Evolutionary conservation across 2,329 filamentous ascomycete genomes (phyloP).

Genomic region (Claviceps quebecensis): DNA sequence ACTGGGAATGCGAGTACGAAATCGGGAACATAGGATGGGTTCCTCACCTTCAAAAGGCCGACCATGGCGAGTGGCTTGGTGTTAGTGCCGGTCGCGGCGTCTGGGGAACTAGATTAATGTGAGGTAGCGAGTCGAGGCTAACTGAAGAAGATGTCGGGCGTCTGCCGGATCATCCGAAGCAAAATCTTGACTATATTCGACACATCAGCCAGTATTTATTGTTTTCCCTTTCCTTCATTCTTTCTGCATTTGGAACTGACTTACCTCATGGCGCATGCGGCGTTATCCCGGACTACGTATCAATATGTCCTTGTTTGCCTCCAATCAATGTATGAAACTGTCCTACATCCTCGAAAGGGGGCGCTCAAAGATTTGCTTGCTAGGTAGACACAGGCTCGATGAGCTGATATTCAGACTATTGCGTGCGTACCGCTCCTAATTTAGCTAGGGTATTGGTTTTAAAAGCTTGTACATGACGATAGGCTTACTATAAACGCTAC

Average conservation of each 20-base stretch:
- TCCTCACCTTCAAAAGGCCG: conserved; percentile 52
- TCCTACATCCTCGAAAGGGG: too few relatives aligned
- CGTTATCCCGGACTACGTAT: background rate
- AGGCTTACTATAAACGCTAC: too few relatives aligned
- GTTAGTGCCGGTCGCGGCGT: conserved; percentile 69
- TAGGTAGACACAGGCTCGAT: too few relatives aligned
- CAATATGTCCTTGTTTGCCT: too few relatives aligned
- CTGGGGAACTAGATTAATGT: conserved; percentile 52
- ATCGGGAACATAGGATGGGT: conserved; percentile 78
- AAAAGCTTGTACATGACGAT: too few relatives aligned
- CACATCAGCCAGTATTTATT: background rate
- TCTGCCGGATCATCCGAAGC: background rate
- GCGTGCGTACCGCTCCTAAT: too few relatives aligned
- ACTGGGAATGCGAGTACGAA: conserved; percentile 79
- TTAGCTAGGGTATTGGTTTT: too few relatives aligned
- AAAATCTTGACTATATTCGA: background rate
- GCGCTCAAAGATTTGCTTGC: too few relatives aligned
- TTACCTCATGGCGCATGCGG: background rate
- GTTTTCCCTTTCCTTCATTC: background rate
- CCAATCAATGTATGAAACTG: too few relatives aligned
- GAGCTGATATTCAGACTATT: too few relatives aligned
- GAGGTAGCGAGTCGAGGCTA: conserved; percentile 3
- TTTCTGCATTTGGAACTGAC: background rate
- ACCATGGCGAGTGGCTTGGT: conserved; percentile 71
- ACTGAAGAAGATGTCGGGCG: background rate